Conservation (phyloP, 257 asterid genomes). For the Orobanche coerulescens region DNA sequence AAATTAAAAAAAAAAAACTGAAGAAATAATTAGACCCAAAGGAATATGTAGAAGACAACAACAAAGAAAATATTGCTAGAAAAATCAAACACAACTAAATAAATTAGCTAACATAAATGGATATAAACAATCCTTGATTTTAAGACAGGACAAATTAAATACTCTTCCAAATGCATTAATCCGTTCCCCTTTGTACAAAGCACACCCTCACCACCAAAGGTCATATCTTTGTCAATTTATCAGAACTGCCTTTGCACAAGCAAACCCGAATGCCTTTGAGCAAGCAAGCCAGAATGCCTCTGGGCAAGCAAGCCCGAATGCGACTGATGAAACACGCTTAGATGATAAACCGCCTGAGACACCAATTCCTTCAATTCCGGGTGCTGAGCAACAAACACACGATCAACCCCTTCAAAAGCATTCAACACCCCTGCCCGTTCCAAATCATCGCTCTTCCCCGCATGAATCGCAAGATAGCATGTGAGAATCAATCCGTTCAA, state of each 20-base stretch:
- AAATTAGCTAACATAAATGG: background rate
- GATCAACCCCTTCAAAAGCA: slow-evolving; percentile 53
- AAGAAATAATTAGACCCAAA: too few species aligned
- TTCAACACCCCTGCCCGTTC: slow-evolving; percentile 56
- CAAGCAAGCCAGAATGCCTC: slow-evolving; percentile 18
- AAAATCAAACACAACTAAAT: too few species aligned
- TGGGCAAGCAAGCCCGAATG: slow-evolving; percentile 57
- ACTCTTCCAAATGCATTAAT: background rate
- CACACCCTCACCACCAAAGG: background rate
- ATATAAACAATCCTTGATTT: background rate
- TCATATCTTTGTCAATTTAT: too few species aligned
- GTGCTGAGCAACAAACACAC: slow-evolving; percentile 37
- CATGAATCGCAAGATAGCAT: slow-evolving; percentile 69
- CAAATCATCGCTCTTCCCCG: slow-evolving; percentile 53
- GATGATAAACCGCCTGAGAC: slow-evolving; percentile 38
- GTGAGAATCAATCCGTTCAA: slow-evolving; percentile 45
- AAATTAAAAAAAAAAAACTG: too few species aligned
- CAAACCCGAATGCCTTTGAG: too few species aligned
- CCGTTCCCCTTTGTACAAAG: background rate
- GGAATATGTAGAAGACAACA: too few species aligned
- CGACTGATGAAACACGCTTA: slow-evolving; percentile 57
- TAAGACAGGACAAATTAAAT: too few species aligned
- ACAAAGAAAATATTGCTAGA: too few species aligned
- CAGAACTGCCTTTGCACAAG: too few species aligned
- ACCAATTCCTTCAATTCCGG: slow-evolving; percentile 57